Percentiles rank a stretch among this genome's conserved stretches.
phyloP scores from a whole-genome alignment of 768 basidiomycete species.

The Gloeostereum incarnatum region DNA sequence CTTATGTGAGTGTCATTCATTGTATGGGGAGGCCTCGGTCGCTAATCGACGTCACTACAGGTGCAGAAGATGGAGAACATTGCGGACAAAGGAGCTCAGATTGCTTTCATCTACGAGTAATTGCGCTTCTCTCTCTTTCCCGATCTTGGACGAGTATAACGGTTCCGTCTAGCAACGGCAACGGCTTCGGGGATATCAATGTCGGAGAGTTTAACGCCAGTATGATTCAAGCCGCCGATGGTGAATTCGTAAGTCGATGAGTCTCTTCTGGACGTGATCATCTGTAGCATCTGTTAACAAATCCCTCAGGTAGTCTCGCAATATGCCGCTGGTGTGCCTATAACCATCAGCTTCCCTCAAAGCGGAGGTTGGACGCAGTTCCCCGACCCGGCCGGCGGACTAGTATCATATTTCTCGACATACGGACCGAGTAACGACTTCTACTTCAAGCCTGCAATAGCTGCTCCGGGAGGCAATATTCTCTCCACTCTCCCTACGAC shows the following conservation, averaged over 20 bases:
- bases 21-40: too few species aligned
- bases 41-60: too few species aligned
- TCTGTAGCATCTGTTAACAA: too few species aligned
- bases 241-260: conserved; percentile 37
- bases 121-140: conserved; percentile 4
- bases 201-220: conserved; percentile 38
- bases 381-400: conserved; percentile 42
- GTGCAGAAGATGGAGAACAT: conserved; percentile 43
- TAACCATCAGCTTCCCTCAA: conserved; percentile 41
- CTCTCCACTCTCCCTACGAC: conserved; percentile 34
- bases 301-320: conserved; percentile 34
- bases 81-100: conserved; percentile 42
- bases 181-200: conserved; percentile 30
- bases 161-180: conserved; percentile 34
- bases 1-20: too few species aligned
- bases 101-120: conserved; percentile 46
- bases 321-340: conserved; percentile 30
- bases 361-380: conserved; percentile 29
- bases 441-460: conserved; percentile 43
- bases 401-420: conserved; percentile 44
- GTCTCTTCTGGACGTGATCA: neutral
- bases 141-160: neutral
- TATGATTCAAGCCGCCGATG: conserved; percentile 46
- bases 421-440: conserved; percentile 56
- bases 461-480: conserved; percentile 41